Percentiles rank a stretch among this genome's conserved stretches.
phyloP scores from a whole-genome alignment of 2,329 filamentous ascomycete genomes.

The Colletotrichum sp. region DNA sequence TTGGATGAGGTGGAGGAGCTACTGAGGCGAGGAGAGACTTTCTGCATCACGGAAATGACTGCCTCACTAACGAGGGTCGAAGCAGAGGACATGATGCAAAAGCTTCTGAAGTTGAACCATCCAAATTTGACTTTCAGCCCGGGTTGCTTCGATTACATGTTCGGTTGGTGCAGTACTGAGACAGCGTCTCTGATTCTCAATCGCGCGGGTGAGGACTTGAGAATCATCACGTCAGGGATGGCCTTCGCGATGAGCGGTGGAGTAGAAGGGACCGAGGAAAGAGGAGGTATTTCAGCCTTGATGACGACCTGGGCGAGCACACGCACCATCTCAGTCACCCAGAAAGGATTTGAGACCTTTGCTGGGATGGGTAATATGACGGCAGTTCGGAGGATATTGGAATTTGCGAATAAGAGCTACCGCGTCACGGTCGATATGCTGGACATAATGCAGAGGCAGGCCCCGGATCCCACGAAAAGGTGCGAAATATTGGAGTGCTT shows the following conservation, averaged over 20 bases:
- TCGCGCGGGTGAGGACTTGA: not conserved
- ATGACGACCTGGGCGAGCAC: not conserved
- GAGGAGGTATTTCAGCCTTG: not conserved
- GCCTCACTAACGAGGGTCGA: not conserved
- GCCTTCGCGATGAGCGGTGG: not conserved
- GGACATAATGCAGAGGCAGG: not conserved
- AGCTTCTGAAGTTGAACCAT: not conserved
- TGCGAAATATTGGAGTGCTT: not conserved
- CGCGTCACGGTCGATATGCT: not conserved
- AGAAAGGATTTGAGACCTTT: not conserved
- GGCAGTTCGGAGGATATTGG: not conserved
- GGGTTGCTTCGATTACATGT: not conserved
- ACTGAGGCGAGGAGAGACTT: not conserved
- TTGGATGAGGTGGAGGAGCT: not conserved
- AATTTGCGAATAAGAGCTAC: not conserved
- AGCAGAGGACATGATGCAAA: not conserved
- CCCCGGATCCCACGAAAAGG: not conserved
- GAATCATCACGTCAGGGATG: not conserved
- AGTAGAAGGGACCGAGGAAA: not conserved
- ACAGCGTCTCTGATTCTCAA: not conserved
- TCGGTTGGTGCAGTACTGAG: not conserved
- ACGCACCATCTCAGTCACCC: not conserved
- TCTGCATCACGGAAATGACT: not conserved
- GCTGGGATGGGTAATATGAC: not conserved
- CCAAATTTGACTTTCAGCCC: not conserved